Conservation (phyloP, 164 flowering plant species). For the Vitis rotundifolia region DNA sequence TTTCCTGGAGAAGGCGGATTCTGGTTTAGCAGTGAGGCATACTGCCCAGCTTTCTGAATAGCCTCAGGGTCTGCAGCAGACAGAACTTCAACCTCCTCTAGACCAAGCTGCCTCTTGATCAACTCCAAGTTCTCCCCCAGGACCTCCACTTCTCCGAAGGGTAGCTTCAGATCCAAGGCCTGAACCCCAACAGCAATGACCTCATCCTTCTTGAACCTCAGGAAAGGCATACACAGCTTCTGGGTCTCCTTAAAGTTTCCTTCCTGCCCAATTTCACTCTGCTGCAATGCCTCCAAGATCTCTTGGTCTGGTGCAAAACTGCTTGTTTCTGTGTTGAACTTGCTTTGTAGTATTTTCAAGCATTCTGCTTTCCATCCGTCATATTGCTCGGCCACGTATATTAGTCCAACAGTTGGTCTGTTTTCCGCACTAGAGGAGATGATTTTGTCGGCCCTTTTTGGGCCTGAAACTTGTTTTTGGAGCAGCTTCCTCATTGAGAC, state of each 20-base stretch:
- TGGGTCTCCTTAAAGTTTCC: slow-evolving; percentile 60
- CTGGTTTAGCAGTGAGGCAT: slow-evolving; percentile 42
- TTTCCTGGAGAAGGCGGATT: slow-evolving; percentile 86
- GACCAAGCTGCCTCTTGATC: slow-evolving; percentile 75
- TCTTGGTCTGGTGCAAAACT: slow-evolving; percentile 69
- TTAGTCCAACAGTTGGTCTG: slow-evolving; percentile 44
- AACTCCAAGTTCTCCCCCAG: slow-evolving; percentile 68
- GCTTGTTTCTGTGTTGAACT: slow-evolving; percentile 35
- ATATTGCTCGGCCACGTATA: slow-evolving; percentile 74
- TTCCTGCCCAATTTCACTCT: slow-evolving; percentile 42
- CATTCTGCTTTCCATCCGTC: slow-evolving; percentile 91
- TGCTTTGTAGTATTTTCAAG: slow-evolving; percentile 59
- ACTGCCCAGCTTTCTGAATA: slow-evolving; percentile 49
- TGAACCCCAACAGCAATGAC: slow-evolving; percentile 60
- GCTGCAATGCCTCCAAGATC: slow-evolving; percentile 53
- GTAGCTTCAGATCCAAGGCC: slow-evolving; percentile 72
- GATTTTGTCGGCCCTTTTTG: slow-evolving; percentile 59
- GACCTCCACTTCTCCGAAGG: slow-evolving; percentile 85
- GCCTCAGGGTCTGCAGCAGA: slow-evolving; percentile 50
- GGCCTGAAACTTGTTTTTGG: slow-evolving; percentile 65
- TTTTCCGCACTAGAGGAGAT: slow-evolving; percentile 31
- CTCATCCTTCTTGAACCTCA: slow-evolving; percentile 86
- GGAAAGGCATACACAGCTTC: slow-evolving; percentile 83
- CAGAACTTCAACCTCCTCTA: slow-evolving; percentile 63
- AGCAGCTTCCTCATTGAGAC: slow-evolving; percentile 74